These are phyloP conservation scores for Albugo laibachii DNA, from an alignment of 352 stramenopile species.

Conservation along the genomic window DNA sequence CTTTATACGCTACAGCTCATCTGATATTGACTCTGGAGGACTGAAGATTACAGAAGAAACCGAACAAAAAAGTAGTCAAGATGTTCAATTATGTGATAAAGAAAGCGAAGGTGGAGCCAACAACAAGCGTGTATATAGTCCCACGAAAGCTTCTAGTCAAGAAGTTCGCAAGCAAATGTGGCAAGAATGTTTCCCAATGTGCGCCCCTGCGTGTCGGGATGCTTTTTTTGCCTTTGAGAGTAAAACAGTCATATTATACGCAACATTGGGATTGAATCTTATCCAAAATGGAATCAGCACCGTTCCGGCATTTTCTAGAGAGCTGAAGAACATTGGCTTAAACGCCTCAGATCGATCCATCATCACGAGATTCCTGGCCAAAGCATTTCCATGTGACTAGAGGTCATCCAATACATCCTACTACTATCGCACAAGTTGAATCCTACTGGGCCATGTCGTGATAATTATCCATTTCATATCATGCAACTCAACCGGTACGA, in stretches of 20 bases:
- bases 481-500: too few species aligned
- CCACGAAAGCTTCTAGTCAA: neutral
- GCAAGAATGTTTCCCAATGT: conserved; percentile 64
- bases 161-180: conserved; percentile 48
- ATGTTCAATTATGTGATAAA: neutral
- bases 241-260: conserved; percentile 57
- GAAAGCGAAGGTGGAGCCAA: neutral
- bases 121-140: neutral
- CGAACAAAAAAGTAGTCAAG: conserved; percentile 11
- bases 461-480: too few species aligned
- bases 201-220: conserved; percentile 42
- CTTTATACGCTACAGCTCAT: too few species aligned
- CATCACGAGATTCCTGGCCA: conserved; percentile 53
- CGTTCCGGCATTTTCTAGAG: conserved; percentile 55
- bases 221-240: conserved; percentile 56
- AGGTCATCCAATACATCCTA: too few species aligned
- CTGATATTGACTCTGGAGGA: too few species aligned
- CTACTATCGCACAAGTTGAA: too few species aligned
- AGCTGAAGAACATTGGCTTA: conserved; percentile 58
- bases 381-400: conserved; percentile 38
- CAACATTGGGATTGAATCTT: conserved; percentile 63
- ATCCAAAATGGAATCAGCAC: conserved; percentile 72
- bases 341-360: conserved; percentile 50
- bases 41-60: conserved; percentile 16
- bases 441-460: too few species aligned